Evolutionary conservation across 2,329 filamentous ascomycete genomes (phyloP).

Genomic region (Pyrenophora teres): DNA sequence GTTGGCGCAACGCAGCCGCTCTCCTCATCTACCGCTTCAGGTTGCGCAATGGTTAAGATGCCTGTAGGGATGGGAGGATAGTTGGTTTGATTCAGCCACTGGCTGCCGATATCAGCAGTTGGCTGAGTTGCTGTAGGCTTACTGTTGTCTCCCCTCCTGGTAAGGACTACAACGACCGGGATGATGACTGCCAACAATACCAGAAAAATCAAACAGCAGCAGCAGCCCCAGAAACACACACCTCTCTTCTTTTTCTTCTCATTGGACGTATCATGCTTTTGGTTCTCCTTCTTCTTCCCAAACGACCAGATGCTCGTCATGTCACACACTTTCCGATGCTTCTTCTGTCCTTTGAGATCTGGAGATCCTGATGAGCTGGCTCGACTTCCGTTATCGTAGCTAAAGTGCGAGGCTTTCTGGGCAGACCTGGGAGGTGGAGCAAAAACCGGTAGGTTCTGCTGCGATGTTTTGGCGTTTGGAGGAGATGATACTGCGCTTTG

Average conservation of each 20-base stretch:
- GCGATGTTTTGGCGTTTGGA: constrained; percentile 20
- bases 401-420: constrained; percentile 33
- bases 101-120: constrained; percentile 19
- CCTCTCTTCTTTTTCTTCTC: constrained; percentile 40
- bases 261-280: constrained; percentile 25
- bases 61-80: constrained; percentile 88
- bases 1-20: constrained; percentile 72
- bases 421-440: constrained; percentile 38
- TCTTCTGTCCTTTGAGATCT: constrained; percentile 35
- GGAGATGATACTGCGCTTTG: constrained; percentile 12
- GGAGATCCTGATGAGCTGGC: constrained; percentile 26
- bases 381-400: constrained; percentile 33
- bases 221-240: constrained; percentile 42
- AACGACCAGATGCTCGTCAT: constrained; percentile 33
- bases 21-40: constrained; percentile 67
- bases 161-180: constrained; percentile 44
- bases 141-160: constrained; percentile 46
- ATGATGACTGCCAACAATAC: constrained; percentile 49
- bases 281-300: constrained; percentile 21
- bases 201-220: constrained; percentile 42
- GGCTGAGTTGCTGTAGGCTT: constrained; percentile 27
- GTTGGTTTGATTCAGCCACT: constrained; percentile 82
- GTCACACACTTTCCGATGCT: constrained; percentile 38
- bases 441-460: constrained; percentile 32
- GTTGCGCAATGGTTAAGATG: constrained; percentile 75